Evolutionary conservation across 805 yeast genomes (phyloP), one percentile per base, ranked within the genome.

Genomic region (Metschnikowia continentalis): DNA sequence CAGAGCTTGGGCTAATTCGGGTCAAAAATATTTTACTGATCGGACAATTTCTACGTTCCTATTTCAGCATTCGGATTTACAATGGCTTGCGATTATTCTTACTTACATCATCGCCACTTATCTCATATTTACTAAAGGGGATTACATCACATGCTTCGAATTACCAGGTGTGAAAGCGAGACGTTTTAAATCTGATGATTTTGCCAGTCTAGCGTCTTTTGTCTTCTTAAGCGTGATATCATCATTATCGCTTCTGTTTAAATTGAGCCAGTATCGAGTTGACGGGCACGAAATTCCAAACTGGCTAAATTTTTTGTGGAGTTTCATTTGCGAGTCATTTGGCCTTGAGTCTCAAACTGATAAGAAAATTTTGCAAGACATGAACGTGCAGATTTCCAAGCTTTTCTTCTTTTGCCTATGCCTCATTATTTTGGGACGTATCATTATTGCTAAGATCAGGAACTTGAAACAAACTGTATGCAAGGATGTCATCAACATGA

Each of bases 1-100:
- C 20, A 76, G 94, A 50, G 85, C 89, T 1, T 94, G 97, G 96
- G 88, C 86, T 61, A 86, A 85, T 57, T 82, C 92, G 47, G 98
- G 98, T 0, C 97, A 91, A 61, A 94, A 94, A 57, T 84, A 78
- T 40, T 75, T 79, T 14, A 76, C 68, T 6, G 52, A 59, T 6
- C 45, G 38, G 17, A 67, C 72, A 3, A 48, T 86, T 4, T 72
- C 81, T 0, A 63, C 75, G 0, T 70, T 69, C 38, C 61, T 90
- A 2, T 55, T 64, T 23, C 7, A 58, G 0, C 53, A 69, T 52
- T 47, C 68, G 1, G 45, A 52, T 0, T 19, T 75, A 10, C 68
- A 78, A 35, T 83, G 90, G 90, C 35, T 54, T 2, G 58, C 83
- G 8, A 73, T 76, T 17, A 45, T 72, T 0, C 5, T 72, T 2